phyloP scores from a whole-genome alignment of 192 early-diverging fungal genomes.

The Chytriomyces sp. region DNA sequence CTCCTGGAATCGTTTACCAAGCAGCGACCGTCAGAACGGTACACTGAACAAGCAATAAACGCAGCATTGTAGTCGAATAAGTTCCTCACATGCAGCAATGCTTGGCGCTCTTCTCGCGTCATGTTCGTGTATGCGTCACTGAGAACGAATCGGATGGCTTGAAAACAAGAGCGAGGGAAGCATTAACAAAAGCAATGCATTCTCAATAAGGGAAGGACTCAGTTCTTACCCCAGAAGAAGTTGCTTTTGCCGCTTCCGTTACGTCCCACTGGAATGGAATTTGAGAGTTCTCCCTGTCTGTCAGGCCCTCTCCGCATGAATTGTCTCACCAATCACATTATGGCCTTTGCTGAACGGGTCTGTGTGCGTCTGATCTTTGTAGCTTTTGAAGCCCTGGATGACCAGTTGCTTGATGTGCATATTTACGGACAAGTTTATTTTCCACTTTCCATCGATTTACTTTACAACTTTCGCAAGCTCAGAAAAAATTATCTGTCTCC shows the following conservation, averaged over 20 bases:
- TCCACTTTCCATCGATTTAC: too few relatives aligned
- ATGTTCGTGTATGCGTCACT: conserved; percentile 95
- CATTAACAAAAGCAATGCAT: not conserved
- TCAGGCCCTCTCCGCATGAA: not conserved
- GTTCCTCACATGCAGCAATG: conserved; percentile 79
- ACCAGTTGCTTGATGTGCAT: conserved; percentile 65
- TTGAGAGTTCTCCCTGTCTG: not conserved
- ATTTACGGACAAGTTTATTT: too few relatives aligned
- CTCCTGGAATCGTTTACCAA: conserved; percentile 62
- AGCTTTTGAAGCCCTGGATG: conserved; percentile 99
- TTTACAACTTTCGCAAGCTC: too few relatives aligned
- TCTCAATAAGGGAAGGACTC: not conserved
- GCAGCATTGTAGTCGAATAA: not conserved
- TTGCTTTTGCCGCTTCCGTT: conserved; percentile 99
- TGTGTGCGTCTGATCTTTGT: conserved; percentile 93
- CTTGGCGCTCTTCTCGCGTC: conserved; percentile 90
- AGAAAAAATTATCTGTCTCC: too few relatives aligned
- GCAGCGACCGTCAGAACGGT: not conserved
- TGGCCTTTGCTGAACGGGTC: conserved; percentile 91
- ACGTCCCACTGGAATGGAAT: conserved; percentile 71
- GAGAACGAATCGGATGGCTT: conserved; percentile 93
- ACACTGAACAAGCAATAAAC: conserved; percentile 5
- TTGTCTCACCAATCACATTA: conserved; percentile 87
- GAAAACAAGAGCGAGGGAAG: not conserved
- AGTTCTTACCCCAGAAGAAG: conserved; percentile 85